Evolutionary conservation across 441 rosid species (phyloP), one percentile per base, ranked within the genome.

Genomic region (Metrosideros polymorpha): DNA sequence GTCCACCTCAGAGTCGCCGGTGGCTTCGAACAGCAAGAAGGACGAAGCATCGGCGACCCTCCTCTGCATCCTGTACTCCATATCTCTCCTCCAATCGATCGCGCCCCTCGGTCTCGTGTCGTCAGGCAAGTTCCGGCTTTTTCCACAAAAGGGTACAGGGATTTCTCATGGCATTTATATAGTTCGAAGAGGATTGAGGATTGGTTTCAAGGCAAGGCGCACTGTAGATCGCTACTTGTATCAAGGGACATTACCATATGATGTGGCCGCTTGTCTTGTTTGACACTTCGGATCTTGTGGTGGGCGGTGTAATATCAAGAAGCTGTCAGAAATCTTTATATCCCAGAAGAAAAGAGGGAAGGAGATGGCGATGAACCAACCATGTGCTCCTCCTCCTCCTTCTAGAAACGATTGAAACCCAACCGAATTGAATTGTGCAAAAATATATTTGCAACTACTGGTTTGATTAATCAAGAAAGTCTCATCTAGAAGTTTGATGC

Each of bases 1-100:
- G 50, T 51, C 85, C 35, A 83, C 61, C 63, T 82, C 85, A 27
- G 88, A 86, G 52, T 86, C 88, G 9, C 88, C 88, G 53, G 84
- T 61, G 61, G 54, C 85, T 53, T 86, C 88, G 52, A 86, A 2
- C 51, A 86, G 82, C 42, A 57, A 86, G 85, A 61, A 59, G 63
- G 57, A 43, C 27, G 54, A 29, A 35, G 49, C 30, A 32, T 43
- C 22, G 15, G 59, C 82, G 8, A 25, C 47, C 1, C 25, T 59
- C 47, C 82, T 29, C 75, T 43, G 71, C 87, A 85, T 77, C 50
- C 79, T 39, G n/a, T 22, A 9, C 79, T 71, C 79, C 79, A 71
- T 71, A n/a, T 71, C 3, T 39, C 6, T 18, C 39, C 22, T 18
- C 24, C 10, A 17, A 61, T 22, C 71, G 71, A 29, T 30, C 71